phyloP scores from a whole-genome alignment of 169 alveolate species.

The Eimeria praecox region DNA sequence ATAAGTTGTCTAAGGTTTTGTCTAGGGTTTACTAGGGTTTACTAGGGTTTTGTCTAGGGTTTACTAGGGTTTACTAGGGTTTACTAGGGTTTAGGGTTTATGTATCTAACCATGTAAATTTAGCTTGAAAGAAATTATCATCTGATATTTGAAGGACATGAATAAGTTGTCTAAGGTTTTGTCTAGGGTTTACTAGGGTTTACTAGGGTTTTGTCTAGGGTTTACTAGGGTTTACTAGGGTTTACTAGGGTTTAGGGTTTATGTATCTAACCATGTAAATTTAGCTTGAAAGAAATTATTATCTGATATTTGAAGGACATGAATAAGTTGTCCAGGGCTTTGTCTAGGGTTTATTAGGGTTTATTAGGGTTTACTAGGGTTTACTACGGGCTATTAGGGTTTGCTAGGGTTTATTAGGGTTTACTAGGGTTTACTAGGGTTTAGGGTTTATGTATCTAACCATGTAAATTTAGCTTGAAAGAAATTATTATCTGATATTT shows the following conservation, averaged over 20 bases:
- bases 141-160: constrained; percentile 23
- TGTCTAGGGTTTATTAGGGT: background rate
- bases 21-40: background rate
- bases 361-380: no score
- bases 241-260: no score
- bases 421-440: background rate
- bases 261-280: background rate
- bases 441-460: background rate
- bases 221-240: no score
- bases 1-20: no score
- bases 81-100: constrained; percentile 6
- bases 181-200: constrained; percentile 25
- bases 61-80: no score
- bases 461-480: constrained; percentile 50
- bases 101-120: constrained; percentile 11
- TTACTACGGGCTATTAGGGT: no score
- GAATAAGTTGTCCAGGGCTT: no score
- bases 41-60: no score
- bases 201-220: background rate
- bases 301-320: background rate
- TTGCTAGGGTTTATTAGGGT: no score
- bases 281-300: background rate
- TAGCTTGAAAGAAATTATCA: constrained; percentile 36
- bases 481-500: constrained; percentile 3
- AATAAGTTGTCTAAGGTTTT: no score